Percentiles rank a stretch among this genome's conserved stretches.
phyloP scores from a whole-genome alignment of 495 filamentous ascomycete species.

The Glutinoglossum americanum region DNA sequence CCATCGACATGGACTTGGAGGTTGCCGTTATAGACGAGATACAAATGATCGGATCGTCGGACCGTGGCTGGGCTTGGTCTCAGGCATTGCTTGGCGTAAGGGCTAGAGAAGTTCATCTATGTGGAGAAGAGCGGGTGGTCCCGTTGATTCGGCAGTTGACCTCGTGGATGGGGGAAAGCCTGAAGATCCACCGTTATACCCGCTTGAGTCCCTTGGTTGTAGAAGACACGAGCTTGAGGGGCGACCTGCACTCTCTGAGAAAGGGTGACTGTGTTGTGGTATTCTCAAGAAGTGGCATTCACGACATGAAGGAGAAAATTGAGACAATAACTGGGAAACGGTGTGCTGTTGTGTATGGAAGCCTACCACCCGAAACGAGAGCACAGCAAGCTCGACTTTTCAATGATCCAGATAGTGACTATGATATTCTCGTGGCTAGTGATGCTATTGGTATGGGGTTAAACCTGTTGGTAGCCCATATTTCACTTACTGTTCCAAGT shows the following conservation, averaged over 20 bases:
- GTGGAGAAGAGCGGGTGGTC: constrained; percentile 69
- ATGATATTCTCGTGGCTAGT: constrained; percentile 81
- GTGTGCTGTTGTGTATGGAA: constrained; percentile 85
- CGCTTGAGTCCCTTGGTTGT: constrained; percentile 58
- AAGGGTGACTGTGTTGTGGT: constrained; percentile 82
- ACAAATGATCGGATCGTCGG: constrained; percentile 71
- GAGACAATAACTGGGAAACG: constrained; percentile 51
- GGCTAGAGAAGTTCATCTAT: constrained; percentile 79
- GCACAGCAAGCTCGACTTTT: constrained; percentile 79
- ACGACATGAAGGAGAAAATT: constrained; percentile 57
- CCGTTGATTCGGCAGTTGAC: constrained; percentile 64
- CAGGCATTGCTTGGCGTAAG: constrained; percentile 70
- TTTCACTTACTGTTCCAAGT: background rate
- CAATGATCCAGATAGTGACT: constrained; percentile 86
- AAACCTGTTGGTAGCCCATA: constrained; percentile 39
- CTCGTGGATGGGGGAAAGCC: constrained; percentile 57
- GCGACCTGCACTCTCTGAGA: constrained; percentile 39
- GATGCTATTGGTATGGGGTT: constrained; percentile 97
- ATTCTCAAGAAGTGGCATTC: constrained; percentile 66
- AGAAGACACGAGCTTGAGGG: constrained; percentile 35
- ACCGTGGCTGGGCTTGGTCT: constrained; percentile 94
- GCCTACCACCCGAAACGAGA: constrained; percentile 76
- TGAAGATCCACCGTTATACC: constrained; percentile 60
- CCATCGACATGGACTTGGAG: constrained; percentile 44
- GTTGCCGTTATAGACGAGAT: constrained; percentile 97